These are phyloP conservation scores for Suillus sp. DNA, from an alignment of 768 basidiomycete species.

Conservation along the genomic window DNA sequence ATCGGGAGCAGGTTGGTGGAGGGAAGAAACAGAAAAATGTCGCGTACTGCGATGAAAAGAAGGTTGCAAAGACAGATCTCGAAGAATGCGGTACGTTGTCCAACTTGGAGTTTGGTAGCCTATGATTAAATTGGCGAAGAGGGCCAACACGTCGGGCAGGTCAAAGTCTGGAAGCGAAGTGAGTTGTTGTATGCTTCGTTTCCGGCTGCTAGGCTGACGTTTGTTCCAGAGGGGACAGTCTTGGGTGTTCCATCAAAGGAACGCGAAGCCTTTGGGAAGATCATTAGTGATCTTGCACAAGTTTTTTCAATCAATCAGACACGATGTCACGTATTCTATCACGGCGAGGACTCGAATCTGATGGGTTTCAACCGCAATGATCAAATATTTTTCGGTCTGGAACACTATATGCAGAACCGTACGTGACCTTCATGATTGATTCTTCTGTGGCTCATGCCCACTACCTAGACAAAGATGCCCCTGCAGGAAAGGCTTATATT, in stretches of 20 bases:
- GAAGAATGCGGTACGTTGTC: conserved; percentile 14
- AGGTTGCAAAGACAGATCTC: conserved; percentile 14
- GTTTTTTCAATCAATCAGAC: conserved; percentile 12
- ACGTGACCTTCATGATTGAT: conserved; percentile 2
- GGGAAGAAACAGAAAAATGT: conserved; percentile 19
- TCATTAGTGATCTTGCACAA: conserved; percentile 14
- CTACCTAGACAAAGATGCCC: background rate
- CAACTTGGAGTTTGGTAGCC: background rate
- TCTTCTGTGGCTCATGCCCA: background rate
- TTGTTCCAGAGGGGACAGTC: conserved; percentile 6
- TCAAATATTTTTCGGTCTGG: conserved; percentile 19
- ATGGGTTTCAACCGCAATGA: conserved; percentile 24
- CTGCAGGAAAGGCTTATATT: background rate
- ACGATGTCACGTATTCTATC: conserved; percentile 18
- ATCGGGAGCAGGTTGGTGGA: conserved; percentile 12
- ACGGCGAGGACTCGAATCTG: conserved; percentile 12
- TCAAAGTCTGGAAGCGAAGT: conserved; percentile 8
- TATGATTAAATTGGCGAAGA: background rate
- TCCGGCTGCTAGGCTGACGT: background rate
- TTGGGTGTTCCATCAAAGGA: conserved; percentile 4
- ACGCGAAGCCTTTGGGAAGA: conserved; percentile 12
- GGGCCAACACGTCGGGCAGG: conserved; percentile 1
- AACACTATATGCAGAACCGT: conserved; percentile 18
- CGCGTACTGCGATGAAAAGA: conserved; percentile 15
- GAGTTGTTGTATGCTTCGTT: background rate